Conservation (phyloP, 2,329 filamentous ascomycete species). For the Scytalidium sp. region DNA sequence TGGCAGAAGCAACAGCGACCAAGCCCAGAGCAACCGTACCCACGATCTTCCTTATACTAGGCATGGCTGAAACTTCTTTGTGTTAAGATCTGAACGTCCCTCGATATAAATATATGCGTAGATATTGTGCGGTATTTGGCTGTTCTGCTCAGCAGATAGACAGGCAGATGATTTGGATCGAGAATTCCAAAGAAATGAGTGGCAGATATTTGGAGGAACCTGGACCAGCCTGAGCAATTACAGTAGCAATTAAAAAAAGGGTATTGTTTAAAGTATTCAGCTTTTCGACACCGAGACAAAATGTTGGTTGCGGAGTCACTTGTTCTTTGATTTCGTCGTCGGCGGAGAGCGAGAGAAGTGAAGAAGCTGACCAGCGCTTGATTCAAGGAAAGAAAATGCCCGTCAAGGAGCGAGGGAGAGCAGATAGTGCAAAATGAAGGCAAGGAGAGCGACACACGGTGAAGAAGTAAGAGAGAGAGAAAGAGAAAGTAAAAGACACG, state of each 20-base stretch:
- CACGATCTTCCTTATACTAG: slow-evolving; percentile 24
- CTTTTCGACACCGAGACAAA: slow-evolving; percentile 14
- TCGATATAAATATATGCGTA: slow-evolving; percentile 4
- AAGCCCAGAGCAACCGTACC: slow-evolving; percentile 22
- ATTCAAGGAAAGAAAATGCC: slow-evolving; percentile 3
- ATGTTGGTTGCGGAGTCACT: slow-evolving; percentile 23
- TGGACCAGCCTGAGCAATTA: slow-evolving; percentile 29
- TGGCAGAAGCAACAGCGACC: slow-evolving; percentile 18
- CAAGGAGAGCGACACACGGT: slow-evolving; percentile 23
- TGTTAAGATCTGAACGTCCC: slow-evolving; percentile 1
- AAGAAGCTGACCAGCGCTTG: slow-evolving; percentile 32
- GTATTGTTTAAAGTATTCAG: slow-evolving; percentile 12
- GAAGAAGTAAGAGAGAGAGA: slow-evolving; percentile 16
- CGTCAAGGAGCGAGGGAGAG: slow-evolving; percentile 16
- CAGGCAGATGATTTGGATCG: too few relatives aligned
- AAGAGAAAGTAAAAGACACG: slow-evolving; percentile 20
- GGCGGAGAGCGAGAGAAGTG: neutral
- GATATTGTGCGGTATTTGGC: neutral
- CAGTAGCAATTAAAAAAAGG: slow-evolving; percentile 16
- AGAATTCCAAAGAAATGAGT: slow-evolving; percentile 1
- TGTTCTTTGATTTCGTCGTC: slow-evolving; percentile 10
- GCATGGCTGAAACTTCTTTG: slow-evolving; percentile 20
- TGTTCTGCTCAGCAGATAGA: slow-evolving; percentile 1
- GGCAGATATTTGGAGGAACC: slow-evolving; percentile 8
- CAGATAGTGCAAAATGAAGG: neutral